phyloP scores from a whole-genome alignment of 805 yeast genomes.

The Zygosaccharomyces bisporus region DNA sequence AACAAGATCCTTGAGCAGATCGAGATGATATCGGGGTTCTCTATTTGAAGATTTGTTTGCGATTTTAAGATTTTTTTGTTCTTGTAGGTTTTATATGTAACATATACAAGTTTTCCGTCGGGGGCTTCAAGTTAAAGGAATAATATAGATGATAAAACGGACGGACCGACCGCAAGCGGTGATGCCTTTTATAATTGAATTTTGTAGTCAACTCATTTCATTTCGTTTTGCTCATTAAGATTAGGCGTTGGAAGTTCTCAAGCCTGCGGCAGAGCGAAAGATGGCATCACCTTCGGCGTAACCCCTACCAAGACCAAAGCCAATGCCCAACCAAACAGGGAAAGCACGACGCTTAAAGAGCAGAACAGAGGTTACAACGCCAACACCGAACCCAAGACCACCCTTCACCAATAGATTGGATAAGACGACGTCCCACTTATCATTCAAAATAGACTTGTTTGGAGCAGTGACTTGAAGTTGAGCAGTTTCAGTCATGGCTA shows the following conservation, averaged over 20 bases:
- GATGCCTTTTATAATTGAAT: neutral
- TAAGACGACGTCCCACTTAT: conserved; percentile 92
- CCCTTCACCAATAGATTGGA: conserved; percentile 93
- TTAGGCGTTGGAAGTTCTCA: conserved; percentile 69
- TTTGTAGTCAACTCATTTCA: conserved; percentile 1
- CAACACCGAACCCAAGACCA: conserved; percentile 94
- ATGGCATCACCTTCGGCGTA: conserved; percentile 98
- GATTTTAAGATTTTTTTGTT: neutral
- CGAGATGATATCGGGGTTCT: conserved; percentile 35
- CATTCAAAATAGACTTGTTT: conserved; percentile 55
- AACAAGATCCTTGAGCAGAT: conserved; percentile 32
- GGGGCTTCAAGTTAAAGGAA: conserved; percentile 9
- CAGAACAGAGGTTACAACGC: conserved; percentile 87
- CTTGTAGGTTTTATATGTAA: conserved; percentile 9
- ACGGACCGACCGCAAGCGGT: conserved; percentile 2
- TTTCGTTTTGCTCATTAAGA: neutral
- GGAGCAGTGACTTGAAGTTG: conserved; percentile 12
- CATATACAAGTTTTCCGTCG: conserved; percentile 14
- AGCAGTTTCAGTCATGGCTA: conserved; percentile 2
- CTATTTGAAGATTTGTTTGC: conserved; percentile 18
- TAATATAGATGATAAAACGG: conserved; percentile 4
- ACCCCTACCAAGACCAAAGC: conserved; percentile 97
- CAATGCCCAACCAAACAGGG: conserved; percentile 97
- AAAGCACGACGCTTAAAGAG: conserved; percentile 90
- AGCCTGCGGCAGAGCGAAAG: conserved; percentile 78